Base-by-base conservation (phyloP, 73 alveolate species). In the Tetrahymena thermophila region DNA sequence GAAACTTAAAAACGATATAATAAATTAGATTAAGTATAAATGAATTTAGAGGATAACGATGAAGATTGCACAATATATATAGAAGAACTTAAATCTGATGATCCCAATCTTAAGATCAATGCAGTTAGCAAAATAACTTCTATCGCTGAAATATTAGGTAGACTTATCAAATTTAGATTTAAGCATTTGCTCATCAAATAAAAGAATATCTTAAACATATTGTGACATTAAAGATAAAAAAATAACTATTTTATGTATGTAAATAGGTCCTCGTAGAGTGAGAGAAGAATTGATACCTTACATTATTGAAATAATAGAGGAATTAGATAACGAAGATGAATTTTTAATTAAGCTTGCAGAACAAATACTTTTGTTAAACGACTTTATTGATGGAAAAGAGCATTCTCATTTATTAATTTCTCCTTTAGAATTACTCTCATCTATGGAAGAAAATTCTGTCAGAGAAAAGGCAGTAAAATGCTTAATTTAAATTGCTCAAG, bases 251-350 rank as follows among this genome's bases (percentile, higher is more conserved):
- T 71, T 40, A 40, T 40, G 31, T 71, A n/a, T 28, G 3, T 23
- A 28, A 23, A 71, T 25, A 71, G 97, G 97, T 28, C 95, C 95
- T 21, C 50, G 85, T 35, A 85, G 97, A 35, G 94, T 94, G 16
- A 56, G 95, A 34, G 35, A 44, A 50, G 97, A 95, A 58, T 58
- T 95, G 35, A 85, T 95, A 16, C 97, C 97, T 16, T 95, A 95
- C 38, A 34, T 95, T 19, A 95, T 95, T 57, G 97, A 95, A 84
- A 95, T 95, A 43, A 95, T 95, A 15, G 97, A 95, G 55, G 97
- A 95, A 56, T 93, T 85, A 93, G 97, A 95, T 93, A 95, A 95
- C 35, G 97, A 95, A 89, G 97, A 95, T 56, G 97, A 95, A 95
- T 95, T 95, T 43, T 94, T 95, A 9, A 95, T 95, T 56, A 95